These are phyloP conservation scores for Aquilaria yunnanensis DNA, from an alignment of 345 rosid genomes.

Conservation along the genomic window DNA sequence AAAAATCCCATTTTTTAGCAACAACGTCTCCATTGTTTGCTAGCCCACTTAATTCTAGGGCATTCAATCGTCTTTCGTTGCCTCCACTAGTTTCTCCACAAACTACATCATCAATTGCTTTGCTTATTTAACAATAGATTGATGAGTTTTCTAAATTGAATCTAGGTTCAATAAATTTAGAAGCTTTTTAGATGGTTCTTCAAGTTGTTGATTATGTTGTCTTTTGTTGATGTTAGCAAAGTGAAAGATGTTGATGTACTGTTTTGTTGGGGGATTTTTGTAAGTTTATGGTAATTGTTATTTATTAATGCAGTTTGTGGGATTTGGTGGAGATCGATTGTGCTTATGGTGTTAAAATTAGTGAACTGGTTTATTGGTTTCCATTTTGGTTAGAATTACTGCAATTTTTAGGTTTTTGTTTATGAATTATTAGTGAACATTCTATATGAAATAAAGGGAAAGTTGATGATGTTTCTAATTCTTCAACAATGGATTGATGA, in stretches of 20 bases:
- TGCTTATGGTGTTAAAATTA: conserved; percentile 18
- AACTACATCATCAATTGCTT: too few relatives aligned
- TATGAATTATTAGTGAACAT: conserved; percentile 21
- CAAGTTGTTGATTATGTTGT: conserved; percentile 2
- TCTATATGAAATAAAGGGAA: conserved; percentile 51
- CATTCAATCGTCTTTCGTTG: too few relatives aligned
- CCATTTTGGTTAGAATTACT: conserved; percentile 22
- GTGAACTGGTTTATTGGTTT: conserved; percentile 17
- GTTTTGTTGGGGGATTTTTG: background rate
- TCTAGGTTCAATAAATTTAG: conserved; percentile 1
- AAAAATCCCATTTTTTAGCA: too few relatives aligned
- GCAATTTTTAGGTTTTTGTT: conserved; percentile 6
- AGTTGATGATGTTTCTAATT: conserved; percentile 10
- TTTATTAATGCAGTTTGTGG: background rate
- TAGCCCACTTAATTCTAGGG: too few relatives aligned
- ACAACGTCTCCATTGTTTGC: too few relatives aligned
- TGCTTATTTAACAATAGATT: too few relatives aligned
- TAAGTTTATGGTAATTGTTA: conserved; percentile 4
- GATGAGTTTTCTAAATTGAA: conserved; percentile 4
- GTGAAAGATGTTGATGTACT: conserved; percentile 8
- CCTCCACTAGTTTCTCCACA: too few relatives aligned
- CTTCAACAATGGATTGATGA: too few relatives aligned
- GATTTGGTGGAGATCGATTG: conserved; percentile 23
- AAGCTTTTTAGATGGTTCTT: background rate
- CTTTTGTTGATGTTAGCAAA: background rate